phyloP scores from a whole-genome alignment of 2,329 filamentous ascomycete species.

The Aspergillus sp. region DNA sequence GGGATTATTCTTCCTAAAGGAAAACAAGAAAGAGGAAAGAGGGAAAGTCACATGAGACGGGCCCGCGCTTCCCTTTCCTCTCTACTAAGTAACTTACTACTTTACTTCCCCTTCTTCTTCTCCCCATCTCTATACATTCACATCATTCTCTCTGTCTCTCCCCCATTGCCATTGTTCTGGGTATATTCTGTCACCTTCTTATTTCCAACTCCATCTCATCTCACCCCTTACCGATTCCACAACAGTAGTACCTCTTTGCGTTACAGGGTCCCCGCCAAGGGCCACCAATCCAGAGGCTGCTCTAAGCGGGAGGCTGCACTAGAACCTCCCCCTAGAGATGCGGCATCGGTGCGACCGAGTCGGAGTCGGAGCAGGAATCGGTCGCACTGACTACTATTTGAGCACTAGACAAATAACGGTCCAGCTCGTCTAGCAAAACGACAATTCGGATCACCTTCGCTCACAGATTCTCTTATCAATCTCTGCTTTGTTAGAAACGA shows the following conservation, averaged over 20 bases:
- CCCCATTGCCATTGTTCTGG: not conserved
- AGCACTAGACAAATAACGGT: too few species aligned
- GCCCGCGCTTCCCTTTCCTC: not conserved
- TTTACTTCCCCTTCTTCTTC: too few species aligned
- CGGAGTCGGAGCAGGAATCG: slow-evolving; percentile 11
- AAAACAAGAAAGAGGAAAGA: not conserved
- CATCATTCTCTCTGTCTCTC: too few species aligned
- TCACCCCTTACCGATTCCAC: too few species aligned
- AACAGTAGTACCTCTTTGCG: too few species aligned
- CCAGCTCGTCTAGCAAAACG: not conserved
- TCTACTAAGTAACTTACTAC: too few species aligned
- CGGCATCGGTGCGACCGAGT: not conserved
- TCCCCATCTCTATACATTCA: too few species aligned
- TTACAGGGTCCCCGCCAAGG: not conserved
- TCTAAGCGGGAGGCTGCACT: not conserved
- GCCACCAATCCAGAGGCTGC: not conserved
- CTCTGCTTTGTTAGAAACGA: too few species aligned
- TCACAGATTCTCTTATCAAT: not conserved
- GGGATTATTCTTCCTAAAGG: not conserved
- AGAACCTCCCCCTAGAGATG: not conserved
- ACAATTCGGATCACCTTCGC: not conserved
- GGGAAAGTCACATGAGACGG: not conserved
- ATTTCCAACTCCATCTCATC: too few species aligned
- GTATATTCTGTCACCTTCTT: too few species aligned
- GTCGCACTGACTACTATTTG: not conserved